These are phyloP conservation scores for Pyrenophora teres DNA, from an alignment of 2,329 filamentous ascomycete genomes.

Conservation along the genomic window DNA sequence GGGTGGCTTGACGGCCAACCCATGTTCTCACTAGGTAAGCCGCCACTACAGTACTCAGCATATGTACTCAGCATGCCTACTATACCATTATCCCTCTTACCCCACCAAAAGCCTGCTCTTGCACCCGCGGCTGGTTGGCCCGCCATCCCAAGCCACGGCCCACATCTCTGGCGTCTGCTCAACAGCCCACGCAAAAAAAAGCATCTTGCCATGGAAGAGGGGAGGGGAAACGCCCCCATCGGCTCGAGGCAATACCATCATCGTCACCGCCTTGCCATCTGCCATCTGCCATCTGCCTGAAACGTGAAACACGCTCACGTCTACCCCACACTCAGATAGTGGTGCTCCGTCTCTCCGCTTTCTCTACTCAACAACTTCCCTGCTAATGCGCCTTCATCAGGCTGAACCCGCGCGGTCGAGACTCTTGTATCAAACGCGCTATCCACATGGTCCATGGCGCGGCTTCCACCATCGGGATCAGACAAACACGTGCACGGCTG, in stretches of 20 bases:
- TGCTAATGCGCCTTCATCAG: too few species aligned
- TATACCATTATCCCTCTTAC: not conserved
- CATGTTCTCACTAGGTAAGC: not conserved
- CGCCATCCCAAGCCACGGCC: not conserved
- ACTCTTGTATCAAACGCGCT: too few species aligned
- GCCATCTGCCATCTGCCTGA: not conserved
- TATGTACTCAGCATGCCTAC: not conserved
- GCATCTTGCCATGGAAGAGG: not conserved
- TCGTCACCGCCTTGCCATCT: too few species aligned
- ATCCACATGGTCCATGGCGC: too few species aligned
- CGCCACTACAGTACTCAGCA: not conserved
- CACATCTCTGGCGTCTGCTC: not conserved
- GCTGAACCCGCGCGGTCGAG: too few species aligned
- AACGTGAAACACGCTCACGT: slow-evolving; percentile 1
- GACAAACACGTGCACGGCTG: too few species aligned
- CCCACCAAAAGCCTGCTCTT: slow-evolving; percentile 2
- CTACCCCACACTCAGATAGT: not conserved
- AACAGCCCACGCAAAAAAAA: not conserved
- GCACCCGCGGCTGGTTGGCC: too few species aligned
- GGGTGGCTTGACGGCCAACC: too few species aligned
- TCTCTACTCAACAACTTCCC: too few species aligned
- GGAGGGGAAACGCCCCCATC: not conserved
- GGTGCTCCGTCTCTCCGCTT: too few species aligned
- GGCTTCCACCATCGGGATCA: too few species aligned
- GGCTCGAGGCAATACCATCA: not conserved